Evolutionary conservation across 1,284 basidiomycete genomes (phyloP).

Genomic region (Abortiporus biennis): DNA sequence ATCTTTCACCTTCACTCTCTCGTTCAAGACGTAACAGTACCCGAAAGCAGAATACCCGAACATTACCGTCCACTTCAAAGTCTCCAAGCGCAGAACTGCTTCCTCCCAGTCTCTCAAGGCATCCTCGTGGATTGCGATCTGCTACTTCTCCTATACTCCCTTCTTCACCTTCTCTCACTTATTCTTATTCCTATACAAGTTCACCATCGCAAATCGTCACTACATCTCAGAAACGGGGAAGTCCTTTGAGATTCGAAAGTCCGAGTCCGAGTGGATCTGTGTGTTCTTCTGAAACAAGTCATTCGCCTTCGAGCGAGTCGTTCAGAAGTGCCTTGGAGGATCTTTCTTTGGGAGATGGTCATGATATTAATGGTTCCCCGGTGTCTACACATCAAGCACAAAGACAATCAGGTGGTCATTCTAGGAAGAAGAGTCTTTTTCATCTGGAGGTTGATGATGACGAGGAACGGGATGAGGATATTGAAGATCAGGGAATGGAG

Average conservation of each 20-base stretch:
- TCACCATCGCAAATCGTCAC: no score
- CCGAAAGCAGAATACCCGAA: neutral
- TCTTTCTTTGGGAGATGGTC: neutral
- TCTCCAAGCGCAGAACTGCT: conserved; percentile 2
- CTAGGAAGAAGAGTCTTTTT: conserved; percentile 19
- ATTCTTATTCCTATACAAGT: no score
- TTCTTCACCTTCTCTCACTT: no score
- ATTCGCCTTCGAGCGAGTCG: neutral
- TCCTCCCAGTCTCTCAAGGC: conserved; percentile 18
- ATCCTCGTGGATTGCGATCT: neutral
- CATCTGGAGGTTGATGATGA: conserved; percentile 17
- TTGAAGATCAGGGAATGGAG: neutral
- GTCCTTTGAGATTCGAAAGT: neutral
- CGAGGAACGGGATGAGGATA: conserved; percentile 5
- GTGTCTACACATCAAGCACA: no score
- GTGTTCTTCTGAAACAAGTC: neutral
- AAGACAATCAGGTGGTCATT: no score
- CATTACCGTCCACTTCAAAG: neutral
- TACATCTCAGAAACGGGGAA: no score
- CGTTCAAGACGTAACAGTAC: neutral
- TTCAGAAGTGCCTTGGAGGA: conserved; percentile 5
- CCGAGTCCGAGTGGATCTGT: conserved; percentile 9
- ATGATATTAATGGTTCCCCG: neutral
- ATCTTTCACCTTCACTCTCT: neutral
- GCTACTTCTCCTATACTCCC: no score